Evolutionary conservation across 164 flowering plant genomes (phyloP).

Genomic region (Macadamia tetraphylla): DNA sequence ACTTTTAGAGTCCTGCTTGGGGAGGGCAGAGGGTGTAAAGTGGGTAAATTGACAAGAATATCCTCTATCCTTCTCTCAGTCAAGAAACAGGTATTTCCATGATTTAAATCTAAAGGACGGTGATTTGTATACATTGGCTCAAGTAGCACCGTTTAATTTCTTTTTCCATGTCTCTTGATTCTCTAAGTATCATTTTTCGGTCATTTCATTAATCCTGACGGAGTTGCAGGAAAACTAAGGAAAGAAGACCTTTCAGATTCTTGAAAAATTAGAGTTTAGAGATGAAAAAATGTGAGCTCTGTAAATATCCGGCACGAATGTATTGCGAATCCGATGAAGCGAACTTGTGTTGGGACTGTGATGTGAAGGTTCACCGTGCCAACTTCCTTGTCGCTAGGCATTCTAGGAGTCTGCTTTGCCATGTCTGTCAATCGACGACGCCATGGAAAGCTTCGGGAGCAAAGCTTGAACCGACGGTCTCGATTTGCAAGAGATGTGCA

Average conservation of each 20-base stretch:
- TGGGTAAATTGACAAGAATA: too few relatives aligned
- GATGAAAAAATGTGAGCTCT: slow-evolving; percentile 63
- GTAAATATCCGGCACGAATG: slow-evolving; percentile 44
- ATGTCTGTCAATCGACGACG: slow-evolving; percentile 51
- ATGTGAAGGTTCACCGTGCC: slow-evolving; percentile 70
- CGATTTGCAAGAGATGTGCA: slow-evolving; percentile 42
- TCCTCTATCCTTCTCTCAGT: too few relatives aligned
- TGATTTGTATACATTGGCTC: too few relatives aligned
- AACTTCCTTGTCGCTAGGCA: slow-evolving; percentile 75
- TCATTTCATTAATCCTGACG: not conserved
- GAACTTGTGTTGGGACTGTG: slow-evolving; percentile 70
- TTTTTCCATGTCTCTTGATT: too few relatives aligned
- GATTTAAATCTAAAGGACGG: too few relatives aligned
- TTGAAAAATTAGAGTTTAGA: not conserved
- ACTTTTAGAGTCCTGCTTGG: too few relatives aligned
- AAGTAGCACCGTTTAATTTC: too few relatives aligned
- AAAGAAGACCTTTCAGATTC: not conserved
- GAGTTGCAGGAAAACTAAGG: slow-evolving; percentile 31
- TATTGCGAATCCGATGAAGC: slow-evolving; percentile 79
- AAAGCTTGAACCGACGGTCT: slow-evolving; percentile 40
- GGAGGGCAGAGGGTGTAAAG: too few relatives aligned
- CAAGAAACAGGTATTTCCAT: too few relatives aligned
- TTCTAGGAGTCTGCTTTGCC: slow-evolving; percentile 48
- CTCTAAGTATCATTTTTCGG: too few relatives aligned
- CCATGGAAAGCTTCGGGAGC: slow-evolving; percentile 69